Base-by-base conservation (phyloP, 2,329 filamentous ascomycete genomes). In the Xylariaceae sp. region DNA sequence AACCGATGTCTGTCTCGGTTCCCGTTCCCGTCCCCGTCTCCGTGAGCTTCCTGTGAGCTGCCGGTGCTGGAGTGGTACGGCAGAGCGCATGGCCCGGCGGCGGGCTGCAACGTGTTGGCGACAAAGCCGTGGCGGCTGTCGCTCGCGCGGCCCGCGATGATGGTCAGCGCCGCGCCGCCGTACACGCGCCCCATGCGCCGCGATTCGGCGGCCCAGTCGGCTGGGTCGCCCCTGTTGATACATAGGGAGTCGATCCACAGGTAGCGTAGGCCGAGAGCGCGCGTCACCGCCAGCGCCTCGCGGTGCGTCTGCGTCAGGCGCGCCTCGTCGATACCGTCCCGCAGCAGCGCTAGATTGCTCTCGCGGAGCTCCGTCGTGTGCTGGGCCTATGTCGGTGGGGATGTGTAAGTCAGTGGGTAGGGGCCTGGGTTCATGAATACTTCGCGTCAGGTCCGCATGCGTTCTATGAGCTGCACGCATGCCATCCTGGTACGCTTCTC, bases 191-290 rank as follows among this genome's bases (percentile, higher is more conserved):
- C 35, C 41, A 45, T 47, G 1, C 19, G 37, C 1, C 12, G 14
- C 4, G 41, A 40, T 21, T 49, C 45, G 8, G 14, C 2, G 4
- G 19, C 23, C 45, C 43, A 47, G 21, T 47, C 45, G 5, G 33
- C 33, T 4, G 22, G 7, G 30, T 49, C 35, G 14, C 38, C 40
- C 19, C 51, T 46, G 8, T 50, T 36, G n/a, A 52, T 51, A 21
- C 46, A 50, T 2, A 51, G 33, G 1, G 45, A 39, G 29, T 52
- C 49, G 11, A 52, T 42, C 51, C 51, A 53, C 15, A 53, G 25
- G 18, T 48, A 50, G 2, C 35, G 35, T 8, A 43, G 42, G 0
- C 37, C 37, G 2, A 50, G 33, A 8, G 27, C 27, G 14, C 36
- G 30, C 18, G 43, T 24, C n/a, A 42, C 13, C 18, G 30, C 21